These are phyloP conservation scores for Fomitopsis serialis DNA, from an alignment of 768 basidiomycete species.

Conservation along the genomic window DNA sequence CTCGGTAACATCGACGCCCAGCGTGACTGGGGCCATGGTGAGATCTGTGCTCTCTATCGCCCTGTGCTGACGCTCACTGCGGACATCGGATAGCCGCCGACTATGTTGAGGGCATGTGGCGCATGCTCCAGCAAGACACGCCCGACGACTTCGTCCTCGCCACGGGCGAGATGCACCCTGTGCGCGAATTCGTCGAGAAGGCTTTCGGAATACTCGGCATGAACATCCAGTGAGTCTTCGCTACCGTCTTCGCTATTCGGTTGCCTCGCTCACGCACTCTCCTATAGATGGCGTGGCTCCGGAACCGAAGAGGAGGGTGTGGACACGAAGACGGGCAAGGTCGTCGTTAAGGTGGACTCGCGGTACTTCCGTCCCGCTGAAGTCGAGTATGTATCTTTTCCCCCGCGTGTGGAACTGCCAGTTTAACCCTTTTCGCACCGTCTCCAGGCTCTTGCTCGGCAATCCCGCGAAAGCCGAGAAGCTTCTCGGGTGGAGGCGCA, in stretches of 20 bases:
- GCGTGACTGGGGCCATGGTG: conserved; percentile 98
- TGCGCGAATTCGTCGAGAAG: conserved; percentile 90
- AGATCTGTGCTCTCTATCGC: conserved; percentile 15
- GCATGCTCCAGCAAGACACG: conserved; percentile 82
- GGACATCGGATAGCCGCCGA: conserved; percentile 53
- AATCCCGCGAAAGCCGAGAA: conserved; percentile 89
- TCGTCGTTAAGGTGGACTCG: conserved; percentile 80
- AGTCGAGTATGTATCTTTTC: conserved; percentile 68
- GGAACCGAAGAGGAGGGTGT: conserved; percentile 77
- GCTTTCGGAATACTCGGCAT: conserved; percentile 69
- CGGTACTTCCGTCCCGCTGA: conserved; percentile 93
- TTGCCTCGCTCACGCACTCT: background rate
- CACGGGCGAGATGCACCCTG: conserved; percentile 93
- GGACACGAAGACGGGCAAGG: conserved; percentile 60
- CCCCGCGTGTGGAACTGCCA: background rate
- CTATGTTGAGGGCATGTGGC: conserved; percentile 98
- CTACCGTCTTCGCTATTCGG: background rate
- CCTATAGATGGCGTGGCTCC: conserved; percentile 64
- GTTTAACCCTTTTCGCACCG: background rate
- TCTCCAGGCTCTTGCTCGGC: conserved; percentile 69
- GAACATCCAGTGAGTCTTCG: conserved; percentile 48
- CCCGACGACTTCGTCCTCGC: conserved; percentile 93
- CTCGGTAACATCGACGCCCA: conserved; percentile 92
- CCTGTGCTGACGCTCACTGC: conserved; percentile 5
- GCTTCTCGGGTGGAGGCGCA: conserved; percentile 85